These are phyloP conservation scores for Garcia nutans DNA, from an alignment of 345 rosid species.

Conservation along the genomic window DNA sequence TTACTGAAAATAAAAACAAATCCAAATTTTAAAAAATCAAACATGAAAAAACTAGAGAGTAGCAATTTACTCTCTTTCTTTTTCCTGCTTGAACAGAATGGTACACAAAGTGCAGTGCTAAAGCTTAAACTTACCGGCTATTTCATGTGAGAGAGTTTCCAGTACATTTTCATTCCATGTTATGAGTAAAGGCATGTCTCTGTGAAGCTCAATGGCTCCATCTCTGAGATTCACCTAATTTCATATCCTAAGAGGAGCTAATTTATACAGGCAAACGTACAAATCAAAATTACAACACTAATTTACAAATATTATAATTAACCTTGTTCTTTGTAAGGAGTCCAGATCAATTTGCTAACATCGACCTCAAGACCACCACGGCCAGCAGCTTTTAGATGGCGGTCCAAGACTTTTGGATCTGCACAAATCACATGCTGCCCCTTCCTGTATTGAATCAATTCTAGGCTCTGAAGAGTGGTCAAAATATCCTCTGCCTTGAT, in stretches of 20 bases:
- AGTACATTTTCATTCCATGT: not conserved
- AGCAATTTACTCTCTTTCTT: no score
- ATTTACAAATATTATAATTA: slow-evolving; percentile 19
- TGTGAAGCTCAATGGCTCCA: not conserved
- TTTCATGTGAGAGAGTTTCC: not conserved
- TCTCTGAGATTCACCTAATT: not conserved
- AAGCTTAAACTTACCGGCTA: not conserved
- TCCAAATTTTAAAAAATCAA: no score
- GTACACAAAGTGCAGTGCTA: no score
- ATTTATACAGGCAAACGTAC: slow-evolving; percentile 21
- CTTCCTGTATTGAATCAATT: slow-evolving; percentile 93
- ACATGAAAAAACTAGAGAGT: no score
- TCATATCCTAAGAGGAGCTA: slow-evolving; percentile 19
- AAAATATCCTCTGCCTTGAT: slow-evolving; percentile 94
- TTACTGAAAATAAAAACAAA: no score
- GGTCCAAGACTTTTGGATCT: slow-evolving; percentile 93
- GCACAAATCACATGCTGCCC: slow-evolving; percentile 99
- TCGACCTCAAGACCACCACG: slow-evolving; percentile 97
- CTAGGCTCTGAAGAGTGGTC: slow-evolving; percentile 91
- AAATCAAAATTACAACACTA: not conserved
- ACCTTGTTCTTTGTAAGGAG: slow-evolving; percentile 94
- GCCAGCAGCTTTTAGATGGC: slow-evolving; percentile 97
- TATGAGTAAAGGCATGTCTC: not conserved
- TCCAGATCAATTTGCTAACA: slow-evolving; percentile 95
- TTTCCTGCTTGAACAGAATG: no score